Percentiles rank a stretch among this genome's conserved stretches.
Evolutionary conservation across 176 grass and related monocot species (phyloP).

Genomic region (Carex parvula): DNA sequence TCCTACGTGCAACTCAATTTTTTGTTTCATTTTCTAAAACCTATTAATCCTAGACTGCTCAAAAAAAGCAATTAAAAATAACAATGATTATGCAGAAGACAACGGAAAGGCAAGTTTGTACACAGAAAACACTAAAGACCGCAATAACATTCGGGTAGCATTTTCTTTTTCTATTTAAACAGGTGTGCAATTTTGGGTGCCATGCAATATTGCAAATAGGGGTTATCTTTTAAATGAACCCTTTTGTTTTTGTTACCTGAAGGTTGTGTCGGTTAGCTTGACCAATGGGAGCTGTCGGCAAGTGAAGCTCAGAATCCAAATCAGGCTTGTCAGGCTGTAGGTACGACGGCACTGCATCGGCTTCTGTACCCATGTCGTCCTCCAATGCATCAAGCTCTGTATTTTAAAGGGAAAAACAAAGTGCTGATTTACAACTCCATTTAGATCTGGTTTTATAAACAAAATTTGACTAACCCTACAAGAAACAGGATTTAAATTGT

Average conservation of each 20-base stretch:
- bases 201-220: not conserved
- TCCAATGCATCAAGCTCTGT: conserved; percentile 90
- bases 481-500: not conserved
- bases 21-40: not conserved
- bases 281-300: conserved; percentile 62
- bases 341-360: conserved; percentile 75
- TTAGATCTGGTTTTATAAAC: not conserved
- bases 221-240: not conserved
- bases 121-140: not conserved
- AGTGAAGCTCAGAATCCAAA: conserved; percentile 57
- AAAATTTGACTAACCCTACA: not conserved
- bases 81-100: not conserved
- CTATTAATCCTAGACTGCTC: not conserved
- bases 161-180: not conserved
- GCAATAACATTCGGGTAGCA: not conserved
- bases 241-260: conserved; percentile 14
- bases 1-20: not conserved
- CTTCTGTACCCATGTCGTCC: conserved; percentile 78
- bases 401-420: conserved; percentile 15
- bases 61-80: not conserved
- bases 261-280: conserved; percentile 34
- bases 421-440: not conserved
- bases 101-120: not conserved
- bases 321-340: conserved; percentile 80
- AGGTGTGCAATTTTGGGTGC: not conserved